Conservation (phyloP, 75 land plant genomes). For the Larix kaempferi region DNA sequence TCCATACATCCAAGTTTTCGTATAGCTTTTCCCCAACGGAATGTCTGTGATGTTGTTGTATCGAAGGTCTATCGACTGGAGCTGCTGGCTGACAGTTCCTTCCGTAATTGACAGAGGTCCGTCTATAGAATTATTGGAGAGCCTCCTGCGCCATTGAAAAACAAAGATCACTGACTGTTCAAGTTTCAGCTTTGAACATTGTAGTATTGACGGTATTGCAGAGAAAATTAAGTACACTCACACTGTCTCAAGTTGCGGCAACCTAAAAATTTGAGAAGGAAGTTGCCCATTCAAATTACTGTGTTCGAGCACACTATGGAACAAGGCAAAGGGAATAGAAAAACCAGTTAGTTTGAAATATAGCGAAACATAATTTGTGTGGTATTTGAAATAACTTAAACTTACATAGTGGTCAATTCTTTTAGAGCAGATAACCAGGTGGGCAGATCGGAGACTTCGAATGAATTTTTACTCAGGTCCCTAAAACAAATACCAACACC, state of each 20-base stretch:
- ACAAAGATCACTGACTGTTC: too few relatives aligned
- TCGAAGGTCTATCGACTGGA: slow-evolving; percentile 47
- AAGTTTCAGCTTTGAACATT: too few relatives aligned
- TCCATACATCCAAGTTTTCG: slow-evolving; percentile 38
- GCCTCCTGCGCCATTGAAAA: slow-evolving; percentile 26
- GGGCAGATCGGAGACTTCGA: too few relatives aligned
- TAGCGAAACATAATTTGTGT: too few relatives aligned
- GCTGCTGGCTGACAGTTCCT: slow-evolving; percentile 16
- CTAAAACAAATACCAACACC: too few relatives aligned
- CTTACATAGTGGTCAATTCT: slow-evolving; percentile 51
- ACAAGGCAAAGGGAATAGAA: not conserved
- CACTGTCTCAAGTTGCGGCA: slow-evolving; percentile 50
- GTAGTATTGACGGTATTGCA: not conserved
- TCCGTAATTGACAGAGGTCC: slow-evolving; percentile 35
- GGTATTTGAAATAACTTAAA: not conserved
- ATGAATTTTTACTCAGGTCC: slow-evolving; percentile 57
- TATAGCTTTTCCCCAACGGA: slow-evolving; percentile 15
- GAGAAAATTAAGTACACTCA: slow-evolving; percentile 15
- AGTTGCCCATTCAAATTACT: slow-evolving; percentile 37
- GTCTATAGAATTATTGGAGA: slow-evolving; percentile 47
- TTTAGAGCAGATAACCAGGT: too few relatives aligned
- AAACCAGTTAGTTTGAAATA: too few relatives aligned
- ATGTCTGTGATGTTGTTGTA: slow-evolving; percentile 37
- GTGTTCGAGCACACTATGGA: slow-evolving; percentile 32
- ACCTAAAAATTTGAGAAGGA: slow-evolving; percentile 35